Evolutionary conservation across 2,329 filamentous ascomycete species (phyloP).

Genomic region (Botrytis squamosa): DNA sequence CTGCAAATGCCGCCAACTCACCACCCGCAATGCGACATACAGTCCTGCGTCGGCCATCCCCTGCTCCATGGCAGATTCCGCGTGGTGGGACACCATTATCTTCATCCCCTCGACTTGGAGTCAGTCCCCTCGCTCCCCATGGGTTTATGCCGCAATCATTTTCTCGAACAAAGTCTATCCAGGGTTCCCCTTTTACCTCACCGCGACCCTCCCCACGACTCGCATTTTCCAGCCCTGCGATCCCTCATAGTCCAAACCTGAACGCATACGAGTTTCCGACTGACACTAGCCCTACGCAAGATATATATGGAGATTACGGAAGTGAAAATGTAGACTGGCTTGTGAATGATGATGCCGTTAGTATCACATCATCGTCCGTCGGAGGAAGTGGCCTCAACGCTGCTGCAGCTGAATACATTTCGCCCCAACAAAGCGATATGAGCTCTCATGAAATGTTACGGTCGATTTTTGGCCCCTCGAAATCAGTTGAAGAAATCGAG

Average conservation of each 20-base stretch:
- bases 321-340: slow-evolving; percentile 97
- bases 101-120: slow-evolving; percentile 77
- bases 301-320: slow-evolving; percentile 87
- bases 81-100: slow-evolving; percentile 70
- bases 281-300: slow-evolving; percentile 74
- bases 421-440: slow-evolving; percentile 76
- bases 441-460: slow-evolving; percentile 97
- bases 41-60: slow-evolving; percentile 85
- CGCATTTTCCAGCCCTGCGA: slow-evolving; percentile 82
- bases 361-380: slow-evolving; percentile 72
- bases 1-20: slow-evolving; percentile 63
- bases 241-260: slow-evolving; percentile 89
- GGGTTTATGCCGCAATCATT: slow-evolving; percentile 80
- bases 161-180: slow-evolving; percentile 71
- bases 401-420: slow-evolving; percentile 76
- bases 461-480: slow-evolving; percentile 85
- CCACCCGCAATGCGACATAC: slow-evolving; percentile 86
- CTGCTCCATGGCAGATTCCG: slow-evolving; percentile 84
- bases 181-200: slow-evolving; percentile 87
- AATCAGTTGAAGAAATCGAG: slow-evolving; percentile 92
- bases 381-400: slow-evolving; percentile 71
- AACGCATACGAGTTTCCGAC: slow-evolving; percentile 93
- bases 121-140: slow-evolving; percentile 80
- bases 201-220: slow-evolving; percentile 90
- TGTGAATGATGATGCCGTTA: slow-evolving; percentile 80